These are phyloP conservation scores for Coemansia asiatica DNA, from an alignment of 192 early-diverging fungal genomes.

Conservation along the genomic window DNA sequence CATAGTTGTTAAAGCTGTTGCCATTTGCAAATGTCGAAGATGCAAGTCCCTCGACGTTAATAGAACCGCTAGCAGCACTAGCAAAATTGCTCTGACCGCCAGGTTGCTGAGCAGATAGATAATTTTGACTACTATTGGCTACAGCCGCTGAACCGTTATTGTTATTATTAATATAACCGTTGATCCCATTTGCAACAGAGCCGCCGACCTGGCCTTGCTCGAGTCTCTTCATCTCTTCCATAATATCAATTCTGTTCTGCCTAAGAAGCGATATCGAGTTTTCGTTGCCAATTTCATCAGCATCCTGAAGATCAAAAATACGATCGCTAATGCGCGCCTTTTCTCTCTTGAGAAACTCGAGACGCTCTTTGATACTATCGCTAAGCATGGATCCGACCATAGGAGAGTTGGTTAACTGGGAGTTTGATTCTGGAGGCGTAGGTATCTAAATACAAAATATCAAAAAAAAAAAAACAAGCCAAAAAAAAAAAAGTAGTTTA, in stretches of 20 bases:
- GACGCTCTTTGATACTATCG: not conserved
- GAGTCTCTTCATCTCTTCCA: slow-evolving; percentile 34
- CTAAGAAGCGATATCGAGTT: slow-evolving; percentile 44
- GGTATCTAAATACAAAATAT: not conserved
- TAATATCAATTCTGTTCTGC: slow-evolving; percentile 38
- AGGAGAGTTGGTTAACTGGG: not conserved
- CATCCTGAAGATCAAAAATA: slow-evolving; percentile 54
- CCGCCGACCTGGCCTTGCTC: not conserved
- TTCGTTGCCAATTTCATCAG: slow-evolving; percentile 45
- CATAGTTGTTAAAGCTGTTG: not conserved
- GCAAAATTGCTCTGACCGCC: not conserved
- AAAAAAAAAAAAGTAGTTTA: not conserved
- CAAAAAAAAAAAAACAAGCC: not conserved
- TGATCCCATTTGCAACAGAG: too few relatives aligned
- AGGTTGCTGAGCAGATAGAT: not conserved
- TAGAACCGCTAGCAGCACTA: not conserved
- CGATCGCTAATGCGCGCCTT: slow-evolving; percentile 55
- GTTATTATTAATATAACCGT: too few relatives aligned
- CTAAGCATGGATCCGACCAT: not conserved
- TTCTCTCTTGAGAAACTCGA: slow-evolving; percentile 24
- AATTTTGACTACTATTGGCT: not conserved
- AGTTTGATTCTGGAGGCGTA: not conserved
- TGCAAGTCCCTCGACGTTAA: not conserved
- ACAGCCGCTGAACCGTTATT: not conserved
- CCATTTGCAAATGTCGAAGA: not conserved